A percentile compares a stretch with the other conserved stretches of the same genome.
phyloP scores from a whole-genome alignment of 371 early-diverging fungal genomes.

The Syncephalis plumigaleata region DNA sequence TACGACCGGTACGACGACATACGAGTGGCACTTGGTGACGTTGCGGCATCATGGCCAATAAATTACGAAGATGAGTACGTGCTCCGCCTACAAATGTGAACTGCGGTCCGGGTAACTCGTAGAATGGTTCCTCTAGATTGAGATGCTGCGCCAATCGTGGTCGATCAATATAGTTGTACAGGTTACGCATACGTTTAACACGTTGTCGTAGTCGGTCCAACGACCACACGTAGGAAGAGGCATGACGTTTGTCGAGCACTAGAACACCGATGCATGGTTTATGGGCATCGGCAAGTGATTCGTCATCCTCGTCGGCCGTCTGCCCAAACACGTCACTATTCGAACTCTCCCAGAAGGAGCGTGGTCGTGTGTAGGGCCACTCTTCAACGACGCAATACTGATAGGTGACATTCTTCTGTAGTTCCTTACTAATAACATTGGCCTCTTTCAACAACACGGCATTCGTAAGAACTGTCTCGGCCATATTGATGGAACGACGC shows the following conservation, averaged over 20 bases:
- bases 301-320: slow-evolving; percentile 34
- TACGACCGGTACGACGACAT: slow-evolving; percentile 31
- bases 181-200: slow-evolving; percentile 57
- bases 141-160: slow-evolving; percentile 53
- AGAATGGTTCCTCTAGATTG: slow-evolving; percentile 62
- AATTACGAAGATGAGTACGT: slow-evolving; percentile 22
- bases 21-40: slow-evolving; percentile 28
- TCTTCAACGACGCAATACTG: slow-evolving; percentile 59
- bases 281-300: slow-evolving; percentile 20
- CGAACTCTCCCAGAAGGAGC: slow-evolving; percentile 42
- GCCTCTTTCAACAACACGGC: slow-evolving; percentile 70
- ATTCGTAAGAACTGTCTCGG: slow-evolving; percentile 46
- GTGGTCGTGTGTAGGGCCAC: slow-evolving; percentile 24
- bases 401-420: slow-evolving; percentile 56
- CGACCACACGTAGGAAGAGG: slow-evolving; percentile 56
- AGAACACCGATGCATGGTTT: slow-evolving; percentile 47
- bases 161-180: slow-evolving; percentile 53
- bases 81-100: slow-evolving; percentile 50
- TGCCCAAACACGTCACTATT: slow-evolving; percentile 22
- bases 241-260: slow-evolving; percentile 52
- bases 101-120: slow-evolving; percentile 37
- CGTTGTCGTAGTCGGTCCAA: slow-evolving; percentile 41
- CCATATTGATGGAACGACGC: slow-evolving; percentile 46
- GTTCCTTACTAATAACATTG: slow-evolving; percentile 66
- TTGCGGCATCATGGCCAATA: slow-evolving; percentile 26